Evolutionary conservation across 1,284 basidiomycete genomes (phyloP).

Genomic region (Fomes fomentarius): DNA sequence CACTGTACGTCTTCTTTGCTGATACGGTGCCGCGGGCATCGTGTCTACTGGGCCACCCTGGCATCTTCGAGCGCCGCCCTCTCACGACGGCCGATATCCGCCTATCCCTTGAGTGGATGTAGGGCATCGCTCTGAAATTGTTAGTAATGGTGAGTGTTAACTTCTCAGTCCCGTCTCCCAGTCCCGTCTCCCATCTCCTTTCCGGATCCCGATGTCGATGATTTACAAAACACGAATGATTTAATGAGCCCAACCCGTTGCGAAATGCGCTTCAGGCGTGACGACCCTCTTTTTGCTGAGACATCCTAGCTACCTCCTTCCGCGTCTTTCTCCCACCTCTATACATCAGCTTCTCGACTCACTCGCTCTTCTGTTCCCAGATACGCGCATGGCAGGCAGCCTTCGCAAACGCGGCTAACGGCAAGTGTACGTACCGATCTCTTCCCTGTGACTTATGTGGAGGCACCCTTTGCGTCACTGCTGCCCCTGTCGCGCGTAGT

Average conservation of each 20-base stretch:
- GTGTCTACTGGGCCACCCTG: too few relatives aligned
- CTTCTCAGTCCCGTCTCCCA: too few relatives aligned
- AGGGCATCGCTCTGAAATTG: too few relatives aligned
- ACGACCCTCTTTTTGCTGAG: slow-evolving; percentile 31
- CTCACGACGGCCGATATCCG: too few relatives aligned
- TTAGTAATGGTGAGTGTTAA: too few relatives aligned
- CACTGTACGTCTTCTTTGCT: too few relatives aligned
- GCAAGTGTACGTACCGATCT: not conserved
- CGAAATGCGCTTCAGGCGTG: slow-evolving; percentile 27
- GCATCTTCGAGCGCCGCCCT: too few relatives aligned
- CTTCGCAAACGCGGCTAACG: not conserved
- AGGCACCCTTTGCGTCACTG: not conserved
- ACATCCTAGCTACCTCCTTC: slow-evolving; percentile 10
- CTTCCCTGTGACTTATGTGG: not conserved
- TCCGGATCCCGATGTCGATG: slow-evolving; percentile 22
- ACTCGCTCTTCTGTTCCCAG: slow-evolving; percentile 7
- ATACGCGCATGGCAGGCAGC: not conserved
- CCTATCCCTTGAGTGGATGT: too few relatives aligned
- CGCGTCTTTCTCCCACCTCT: not conserved
- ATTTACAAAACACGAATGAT: slow-evolving; percentile 30
- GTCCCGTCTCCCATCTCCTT: not conserved
- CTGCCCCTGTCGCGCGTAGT: not conserved
- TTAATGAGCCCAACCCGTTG: slow-evolving; percentile 34
- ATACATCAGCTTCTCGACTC: not conserved
- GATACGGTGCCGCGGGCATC: too few relatives aligned